Conservation (phyloP, 495 filamentous ascomycete genomes). For the Penicillium arizonense region DNA sequence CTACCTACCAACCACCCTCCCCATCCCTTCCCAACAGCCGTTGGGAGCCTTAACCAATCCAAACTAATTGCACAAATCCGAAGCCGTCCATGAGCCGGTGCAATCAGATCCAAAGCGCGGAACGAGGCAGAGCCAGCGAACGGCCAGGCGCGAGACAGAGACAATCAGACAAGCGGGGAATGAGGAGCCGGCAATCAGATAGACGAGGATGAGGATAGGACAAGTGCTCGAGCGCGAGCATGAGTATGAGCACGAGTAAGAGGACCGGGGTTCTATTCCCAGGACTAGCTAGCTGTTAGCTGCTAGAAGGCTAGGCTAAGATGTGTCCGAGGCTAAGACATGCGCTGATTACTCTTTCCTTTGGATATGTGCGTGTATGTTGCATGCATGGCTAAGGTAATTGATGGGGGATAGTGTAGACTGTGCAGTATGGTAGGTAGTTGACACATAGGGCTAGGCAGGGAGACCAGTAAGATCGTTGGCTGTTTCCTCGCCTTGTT, state of each 20-base stretch:
- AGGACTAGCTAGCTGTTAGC: no score
- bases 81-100: conserved; percentile 6
- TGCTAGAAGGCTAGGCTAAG: no score
- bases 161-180: conserved; percentile 16
- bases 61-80: conserved; percentile 3
- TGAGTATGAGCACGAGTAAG: not conserved
- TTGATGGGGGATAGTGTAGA: no score
- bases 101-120: conserved; percentile 21
- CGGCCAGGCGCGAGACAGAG: conserved; percentile 11
- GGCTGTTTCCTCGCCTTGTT: not conserved
- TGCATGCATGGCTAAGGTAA: not conserved
- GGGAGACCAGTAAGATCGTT: no score
- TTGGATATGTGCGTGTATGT: not conserved
- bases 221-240: no score
- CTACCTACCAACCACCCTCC: no score
- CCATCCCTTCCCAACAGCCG: conserved; percentile 1
- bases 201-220: not conserved
- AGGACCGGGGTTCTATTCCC: not conserved
- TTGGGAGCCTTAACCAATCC: not conserved
- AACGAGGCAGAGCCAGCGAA: conserved; percentile 22
- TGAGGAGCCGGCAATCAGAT: conserved; percentile 10
- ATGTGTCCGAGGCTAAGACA: no score
- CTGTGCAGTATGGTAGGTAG: no score
- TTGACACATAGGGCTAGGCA: no score
- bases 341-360: not conserved